A percentile compares a stretch with the other conserved stretches of the same genome.
These are phyloP conservation scores for Cyanophora paradoxa DNA, from an alignment of 78 protist genomes.

Conservation along the genomic window DNA sequence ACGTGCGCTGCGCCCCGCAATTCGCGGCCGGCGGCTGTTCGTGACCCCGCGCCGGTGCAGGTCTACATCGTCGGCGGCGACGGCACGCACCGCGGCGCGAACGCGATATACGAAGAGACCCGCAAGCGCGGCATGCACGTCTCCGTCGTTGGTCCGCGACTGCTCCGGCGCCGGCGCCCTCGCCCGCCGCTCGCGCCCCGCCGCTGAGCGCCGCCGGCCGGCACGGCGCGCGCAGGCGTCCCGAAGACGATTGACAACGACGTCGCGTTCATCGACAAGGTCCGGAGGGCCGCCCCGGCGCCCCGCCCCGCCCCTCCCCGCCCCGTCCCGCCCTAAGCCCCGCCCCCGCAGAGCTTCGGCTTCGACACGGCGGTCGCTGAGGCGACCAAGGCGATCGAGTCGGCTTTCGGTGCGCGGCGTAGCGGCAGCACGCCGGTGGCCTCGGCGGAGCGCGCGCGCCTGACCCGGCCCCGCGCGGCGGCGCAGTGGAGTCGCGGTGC, in stretches of 20 bases:
- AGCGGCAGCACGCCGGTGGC: too few species aligned
- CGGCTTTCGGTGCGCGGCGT: too few species aligned
- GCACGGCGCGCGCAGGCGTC: conserved; percentile 14
- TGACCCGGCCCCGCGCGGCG: too few species aligned
- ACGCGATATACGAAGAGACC: background rate
- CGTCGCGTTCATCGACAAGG: background rate
- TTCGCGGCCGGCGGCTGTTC: too few species aligned
- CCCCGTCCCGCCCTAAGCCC: too few species aligned
- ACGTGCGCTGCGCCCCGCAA: too few species aligned
- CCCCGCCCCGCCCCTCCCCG: too few species aligned
- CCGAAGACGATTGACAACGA: conserved; percentile 49
- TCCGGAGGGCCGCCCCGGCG: background rate
- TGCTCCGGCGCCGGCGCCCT: background rate
- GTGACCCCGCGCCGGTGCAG: too few species aligned
- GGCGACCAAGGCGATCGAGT: conserved; percentile 24
- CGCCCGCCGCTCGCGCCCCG: background rate
- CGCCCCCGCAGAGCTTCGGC: too few species aligned
- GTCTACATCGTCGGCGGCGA: conserved; percentile 58
- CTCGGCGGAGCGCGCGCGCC: too few species aligned
- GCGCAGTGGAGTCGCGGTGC: conserved; percentile 20
- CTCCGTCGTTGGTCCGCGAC: conserved; percentile 1
- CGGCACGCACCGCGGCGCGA: conserved; percentile 57
- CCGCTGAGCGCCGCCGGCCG: too few species aligned
- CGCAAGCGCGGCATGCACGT: background rate
- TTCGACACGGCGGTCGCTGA: conserved; percentile 54